These are phyloP conservation scores for Uronychia setigera DNA, from an alignment of 73 alveolate genomes.

Conservation along the genomic window DNA sequence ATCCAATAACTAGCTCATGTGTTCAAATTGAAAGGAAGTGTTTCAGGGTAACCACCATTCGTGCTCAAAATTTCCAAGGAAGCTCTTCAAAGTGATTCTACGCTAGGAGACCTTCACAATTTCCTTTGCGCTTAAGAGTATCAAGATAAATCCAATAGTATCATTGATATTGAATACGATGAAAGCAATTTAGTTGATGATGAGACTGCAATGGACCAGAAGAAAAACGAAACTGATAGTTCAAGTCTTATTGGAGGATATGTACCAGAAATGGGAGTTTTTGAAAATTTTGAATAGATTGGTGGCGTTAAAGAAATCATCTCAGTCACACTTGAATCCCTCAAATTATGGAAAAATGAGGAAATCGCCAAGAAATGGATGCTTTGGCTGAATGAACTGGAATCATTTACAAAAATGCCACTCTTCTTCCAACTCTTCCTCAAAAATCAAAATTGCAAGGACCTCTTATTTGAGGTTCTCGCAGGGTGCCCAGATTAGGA, in stretches of 20 bases:
- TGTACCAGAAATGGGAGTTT: constrained; percentile 56
- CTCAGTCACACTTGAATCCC: constrained; percentile 50
- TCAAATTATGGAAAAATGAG: constrained; percentile 59
- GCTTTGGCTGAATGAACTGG: constrained; percentile 67
- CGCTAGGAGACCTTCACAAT: not conserved
- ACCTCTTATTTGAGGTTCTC: constrained; percentile 67
- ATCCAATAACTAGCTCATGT: constrained; percentile 16
- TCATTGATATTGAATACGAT: constrained; percentile 3
- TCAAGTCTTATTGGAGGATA: not conserved
- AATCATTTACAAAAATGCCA: constrained; percentile 67
- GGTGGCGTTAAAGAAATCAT: constrained; percentile 73
- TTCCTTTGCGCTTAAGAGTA: not conserved
- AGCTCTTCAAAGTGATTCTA: not conserved
- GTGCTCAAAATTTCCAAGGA: not conserved
- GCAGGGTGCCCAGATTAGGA: constrained; percentile 73
- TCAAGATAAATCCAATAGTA: not conserved
- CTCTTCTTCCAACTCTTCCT: constrained; percentile 67
- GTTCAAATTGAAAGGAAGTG: too few species aligned
- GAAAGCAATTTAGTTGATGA: not conserved
- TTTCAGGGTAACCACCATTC: constrained; percentile 4
- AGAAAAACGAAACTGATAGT: not conserved
- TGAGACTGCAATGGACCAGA: not conserved
- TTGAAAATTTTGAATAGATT: constrained; percentile 60
- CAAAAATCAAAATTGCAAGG: constrained; percentile 61
- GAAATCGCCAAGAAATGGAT: constrained; percentile 67